A percentile compares a stretch with the other conserved stretches of the same genome.
Conservation (phyloP, 2,329 filamentous ascomycete genomes). For the Cordyceps fumosorosea region DNA sequence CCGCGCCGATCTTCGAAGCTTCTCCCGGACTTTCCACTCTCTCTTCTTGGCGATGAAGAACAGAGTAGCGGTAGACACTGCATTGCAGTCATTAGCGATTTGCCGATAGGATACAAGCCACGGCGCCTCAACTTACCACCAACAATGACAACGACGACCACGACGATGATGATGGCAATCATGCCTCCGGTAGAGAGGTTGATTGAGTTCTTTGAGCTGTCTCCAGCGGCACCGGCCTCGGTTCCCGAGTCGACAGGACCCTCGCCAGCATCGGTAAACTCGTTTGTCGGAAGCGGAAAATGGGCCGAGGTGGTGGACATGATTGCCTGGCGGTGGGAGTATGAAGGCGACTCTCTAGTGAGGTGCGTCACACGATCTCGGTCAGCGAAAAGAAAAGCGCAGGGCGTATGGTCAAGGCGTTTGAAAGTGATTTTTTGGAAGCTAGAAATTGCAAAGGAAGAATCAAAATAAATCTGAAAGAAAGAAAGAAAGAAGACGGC, state of each 20-base stretch:
- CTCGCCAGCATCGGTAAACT: constrained; percentile 27
- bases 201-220: constrained; percentile 49
- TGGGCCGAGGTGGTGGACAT: constrained; percentile 1
- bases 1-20: constrained; percentile 60
- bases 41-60: constrained; percentile 80
- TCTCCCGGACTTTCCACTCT: constrained; percentile 73
- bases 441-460: background rate
- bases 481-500: background rate
- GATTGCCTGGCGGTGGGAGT: constrained; percentile 31
- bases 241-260: constrained; percentile 36
- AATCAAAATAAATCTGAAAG: background rate
- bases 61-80: constrained; percentile 59
- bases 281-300: constrained; percentile 20
- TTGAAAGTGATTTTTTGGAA: background rate
- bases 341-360: constrained; percentile 29
- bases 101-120: constrained; percentile 12
- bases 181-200: constrained; percentile 62
- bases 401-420: background rate
- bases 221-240: constrained; percentile 60
- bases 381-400: constrained; percentile 10
- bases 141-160: constrained; percentile 58
- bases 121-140: constrained; percentile 45
- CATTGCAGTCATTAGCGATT: constrained; percentile 2
- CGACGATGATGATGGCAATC: constrained; percentile 68
- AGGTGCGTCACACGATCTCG: constrained; percentile 33